Evolutionary conservation across 139 green algal genomes (phyloP).

Genomic region (Zygnema circumcarinatum): DNA sequence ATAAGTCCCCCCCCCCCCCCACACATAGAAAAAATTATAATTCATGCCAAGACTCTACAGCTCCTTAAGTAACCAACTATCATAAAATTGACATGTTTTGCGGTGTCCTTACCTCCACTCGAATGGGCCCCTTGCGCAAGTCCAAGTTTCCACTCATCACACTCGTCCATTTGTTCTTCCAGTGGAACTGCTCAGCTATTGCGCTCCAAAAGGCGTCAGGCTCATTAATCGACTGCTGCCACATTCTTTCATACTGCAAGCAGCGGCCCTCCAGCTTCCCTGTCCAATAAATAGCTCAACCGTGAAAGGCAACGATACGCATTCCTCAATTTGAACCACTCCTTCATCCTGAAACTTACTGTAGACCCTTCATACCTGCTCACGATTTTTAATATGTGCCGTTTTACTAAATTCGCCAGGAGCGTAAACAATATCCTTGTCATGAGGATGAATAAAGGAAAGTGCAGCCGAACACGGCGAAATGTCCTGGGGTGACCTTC

Average conservation of each 20-base stretch:
- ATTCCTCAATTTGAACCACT: too few relatives aligned
- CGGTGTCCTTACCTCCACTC: slow-evolving; percentile 25
- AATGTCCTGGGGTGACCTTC: not conserved
- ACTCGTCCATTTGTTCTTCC: slow-evolving; percentile 75
- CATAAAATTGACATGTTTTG: not conserved
- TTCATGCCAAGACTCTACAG: not conserved
- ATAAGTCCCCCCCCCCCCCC: not conserved
- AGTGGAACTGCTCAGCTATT: slow-evolving; percentile 86
- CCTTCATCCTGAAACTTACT: too few relatives aligned
- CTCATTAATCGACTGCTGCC: slow-evolving; percentile 82
- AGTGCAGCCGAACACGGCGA: not conserved
- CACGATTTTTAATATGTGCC: not conserved
- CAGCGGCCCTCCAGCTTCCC: not conserved
- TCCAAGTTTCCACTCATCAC: slow-evolving; percentile 82
- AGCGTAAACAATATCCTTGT: not conserved
- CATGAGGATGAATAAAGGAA: not conserved
- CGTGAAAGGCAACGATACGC: not conserved
- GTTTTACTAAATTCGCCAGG: not conserved
- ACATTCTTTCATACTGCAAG: slow-evolving; percentile 85
- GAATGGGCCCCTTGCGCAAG: slow-evolving; percentile 72
- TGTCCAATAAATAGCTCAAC: not conserved
- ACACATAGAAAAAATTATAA: not conserved
- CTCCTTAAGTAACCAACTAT: not conserved
- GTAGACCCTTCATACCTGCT: too few relatives aligned
- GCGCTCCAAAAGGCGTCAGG: slow-evolving; percentile 90